phyloP scores from a whole-genome alignment of 2,329 filamentous ascomycete species.

The Stromatinia cepivora region DNA sequence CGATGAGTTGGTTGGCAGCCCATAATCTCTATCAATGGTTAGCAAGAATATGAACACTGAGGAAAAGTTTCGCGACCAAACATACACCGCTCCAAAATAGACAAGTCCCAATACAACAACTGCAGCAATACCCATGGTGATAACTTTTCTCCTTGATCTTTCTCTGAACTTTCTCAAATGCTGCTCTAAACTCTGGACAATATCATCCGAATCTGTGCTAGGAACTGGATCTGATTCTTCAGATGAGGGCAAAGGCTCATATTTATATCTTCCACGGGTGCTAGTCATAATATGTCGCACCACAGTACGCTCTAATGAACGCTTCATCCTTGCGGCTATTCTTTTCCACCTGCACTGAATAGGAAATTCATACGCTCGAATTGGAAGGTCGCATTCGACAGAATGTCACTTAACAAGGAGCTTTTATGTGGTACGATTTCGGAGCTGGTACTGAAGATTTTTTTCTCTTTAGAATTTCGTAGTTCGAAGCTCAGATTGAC shows the following conservation, averaged over 20 bases:
- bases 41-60: constrained; percentile 8
- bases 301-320: constrained; percentile 22
- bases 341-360: not conserved
- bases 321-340: constrained; percentile 25
- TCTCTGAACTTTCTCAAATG: constrained; percentile 30
- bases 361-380: not conserved
- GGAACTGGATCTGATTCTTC: constrained; percentile 19
- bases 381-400: constrained; percentile 2
- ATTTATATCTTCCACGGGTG: constrained; percentile 28
- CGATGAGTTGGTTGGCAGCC: constrained; percentile 25
- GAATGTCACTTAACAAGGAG: not conserved
- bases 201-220: constrained; percentile 23
- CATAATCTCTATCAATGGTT: constrained; percentile 27
- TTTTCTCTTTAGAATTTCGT: not conserved
- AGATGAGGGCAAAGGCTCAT: constrained; percentile 29
- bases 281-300: not conserved
- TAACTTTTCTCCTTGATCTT: constrained; percentile 27
- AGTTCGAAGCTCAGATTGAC: not conserved
- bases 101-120: constrained; percentile 32
- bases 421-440: not conserved
- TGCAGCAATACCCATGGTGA: constrained; percentile 27
- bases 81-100: constrained; percentile 34
- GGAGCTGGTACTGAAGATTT: not conserved
- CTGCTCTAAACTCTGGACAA: constrained; percentile 26
- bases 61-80: not conserved